Percentiles rank a stretch among this genome's conserved stretches.
Conservation (phyloP, 805 yeast genomes). For the Blastobotrys chiropterorum region DNA sequence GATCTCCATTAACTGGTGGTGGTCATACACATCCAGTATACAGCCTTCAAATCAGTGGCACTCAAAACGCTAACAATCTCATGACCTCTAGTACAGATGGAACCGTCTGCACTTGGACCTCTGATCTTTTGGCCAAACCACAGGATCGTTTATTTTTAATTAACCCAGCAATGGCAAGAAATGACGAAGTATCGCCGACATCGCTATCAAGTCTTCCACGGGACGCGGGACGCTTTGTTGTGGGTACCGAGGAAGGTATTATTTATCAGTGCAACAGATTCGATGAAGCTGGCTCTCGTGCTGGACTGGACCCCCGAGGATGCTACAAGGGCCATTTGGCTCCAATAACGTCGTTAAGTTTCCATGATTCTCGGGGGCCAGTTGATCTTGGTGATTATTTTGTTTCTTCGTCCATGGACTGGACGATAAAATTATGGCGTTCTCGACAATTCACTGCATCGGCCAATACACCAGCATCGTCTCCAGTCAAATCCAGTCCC, state of each 20-base stretch:
- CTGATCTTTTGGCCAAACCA: constrained; percentile 34
- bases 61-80: constrained; percentile 26
- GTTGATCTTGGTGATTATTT: constrained; percentile 25
- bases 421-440: constrained; percentile 34
- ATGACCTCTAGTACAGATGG: constrained; percentile 36
- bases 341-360: constrained; percentile 29
- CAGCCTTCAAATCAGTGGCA: constrained; percentile 25
- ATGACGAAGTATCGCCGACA: constrained; percentile 29
- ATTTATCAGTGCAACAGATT: constrained; percentile 30
- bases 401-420: constrained; percentile 32
- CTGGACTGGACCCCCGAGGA: constrained; percentile 27
- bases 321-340: constrained; percentile 30
- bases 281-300: constrained; percentile 26
- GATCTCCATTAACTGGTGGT: constrained; percentile 27
- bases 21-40: constrained; percentile 33
- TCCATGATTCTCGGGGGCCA: constrained; percentile 24
- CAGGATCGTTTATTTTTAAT: constrained; percentile 26
- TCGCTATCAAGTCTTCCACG: constrained; percentile 22
- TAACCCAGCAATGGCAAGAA: constrained; percentile 20
- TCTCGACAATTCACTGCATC: constrained; percentile 8
- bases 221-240: constrained; percentile 29
- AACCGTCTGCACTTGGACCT: constrained; percentile 33
- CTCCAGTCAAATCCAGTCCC: constrained; percentile 1
- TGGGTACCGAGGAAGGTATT: constrained; percentile 35
- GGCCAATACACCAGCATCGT: constrained; percentile 1